These are phyloP conservation scores for Platanthera guangdongensis DNA, from an alignment of 106 monocot species.

Conservation along the genomic window DNA sequence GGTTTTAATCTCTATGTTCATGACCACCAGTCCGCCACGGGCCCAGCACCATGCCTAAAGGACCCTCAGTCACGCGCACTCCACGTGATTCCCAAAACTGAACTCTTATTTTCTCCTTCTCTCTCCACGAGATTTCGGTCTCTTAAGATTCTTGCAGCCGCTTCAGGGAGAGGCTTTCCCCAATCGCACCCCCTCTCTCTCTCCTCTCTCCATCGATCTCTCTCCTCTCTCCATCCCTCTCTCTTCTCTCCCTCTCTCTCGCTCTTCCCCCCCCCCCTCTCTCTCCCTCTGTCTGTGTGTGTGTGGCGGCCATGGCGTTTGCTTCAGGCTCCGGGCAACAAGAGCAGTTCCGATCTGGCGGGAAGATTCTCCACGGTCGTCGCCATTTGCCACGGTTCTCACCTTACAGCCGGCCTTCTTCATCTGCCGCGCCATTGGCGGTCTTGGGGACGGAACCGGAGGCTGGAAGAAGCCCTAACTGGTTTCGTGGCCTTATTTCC, in stretches of 20 bases:
- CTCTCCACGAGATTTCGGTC: too few species aligned
- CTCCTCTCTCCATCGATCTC: too few species aligned
- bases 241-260: background rate
- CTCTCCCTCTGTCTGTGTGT: conserved; percentile 4
- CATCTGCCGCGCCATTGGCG: conserved; percentile 3
- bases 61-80: too few species aligned
- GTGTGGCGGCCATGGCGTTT: conserved; percentile 10
- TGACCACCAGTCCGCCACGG: too few species aligned
- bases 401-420: conserved; percentile 18
- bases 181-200: too few species aligned
- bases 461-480: conserved; percentile 18
- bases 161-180: too few species aligned
- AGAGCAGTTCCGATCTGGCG: conserved; percentile 18
- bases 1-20: too few species aligned
- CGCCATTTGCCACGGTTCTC: conserved; percentile 11
- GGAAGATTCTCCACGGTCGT: conserved; percentile 18
- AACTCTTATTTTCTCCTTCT: too few species aligned
- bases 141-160: too few species aligned
- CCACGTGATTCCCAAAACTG: too few species aligned
- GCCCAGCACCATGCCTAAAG: too few species aligned
- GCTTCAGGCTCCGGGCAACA: conserved; percentile 15
- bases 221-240: too few species aligned
- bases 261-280: background rate
- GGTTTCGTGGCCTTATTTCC: conserved; percentile 36
- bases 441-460: background rate